These are phyloP conservation scores for Aspergillus sclerotiicarbonarius DNA, from an alignment of 495 filamentous ascomycete species.

Conservation along the genomic window DNA sequence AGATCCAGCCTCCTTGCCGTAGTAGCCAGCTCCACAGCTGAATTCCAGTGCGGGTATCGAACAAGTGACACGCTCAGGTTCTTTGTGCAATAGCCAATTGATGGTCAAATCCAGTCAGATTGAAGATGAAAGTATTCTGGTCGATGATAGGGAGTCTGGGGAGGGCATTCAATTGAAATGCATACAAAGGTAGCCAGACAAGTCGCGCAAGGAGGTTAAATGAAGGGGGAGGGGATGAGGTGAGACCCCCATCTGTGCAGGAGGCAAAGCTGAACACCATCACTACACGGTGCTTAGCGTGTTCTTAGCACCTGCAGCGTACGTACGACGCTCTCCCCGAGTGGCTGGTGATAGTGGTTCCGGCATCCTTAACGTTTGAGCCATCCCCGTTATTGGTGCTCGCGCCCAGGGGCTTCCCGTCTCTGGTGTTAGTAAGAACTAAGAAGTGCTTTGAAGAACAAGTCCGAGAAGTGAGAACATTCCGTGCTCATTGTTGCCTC, in stretches of 20 bases:
- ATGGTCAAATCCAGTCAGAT: not conserved
- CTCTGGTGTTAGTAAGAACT: not conserved
- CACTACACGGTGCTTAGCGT: not conserved
- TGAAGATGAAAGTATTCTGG: no score
- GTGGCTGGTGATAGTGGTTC: not conserved
- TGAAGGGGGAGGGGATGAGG: not conserved
- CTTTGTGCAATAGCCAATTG: not conserved
- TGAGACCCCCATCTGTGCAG: not conserved
- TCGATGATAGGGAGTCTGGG: no score
- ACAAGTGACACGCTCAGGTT: not conserved
- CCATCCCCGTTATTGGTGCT: not conserved
- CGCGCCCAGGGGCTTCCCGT: not conserved
- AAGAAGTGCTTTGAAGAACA: not conserved
- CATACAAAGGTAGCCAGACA: not conserved
- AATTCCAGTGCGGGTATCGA: constrained; percentile 1
- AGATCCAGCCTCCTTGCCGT: constrained; percentile 31
- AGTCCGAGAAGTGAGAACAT: no score
- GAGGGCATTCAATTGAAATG: not conserved
- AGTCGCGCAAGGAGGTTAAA: not conserved
- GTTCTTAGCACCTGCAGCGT: not conserved
- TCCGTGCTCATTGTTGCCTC: not conserved
- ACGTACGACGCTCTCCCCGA: not conserved
- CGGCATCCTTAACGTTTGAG: no score
- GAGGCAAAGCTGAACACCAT: constrained; percentile 1
- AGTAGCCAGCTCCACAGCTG: constrained; percentile 28